Evolutionary conservation across 441 rosid genomes (phyloP).

Genomic region (Gossypium schwendimanii): DNA sequence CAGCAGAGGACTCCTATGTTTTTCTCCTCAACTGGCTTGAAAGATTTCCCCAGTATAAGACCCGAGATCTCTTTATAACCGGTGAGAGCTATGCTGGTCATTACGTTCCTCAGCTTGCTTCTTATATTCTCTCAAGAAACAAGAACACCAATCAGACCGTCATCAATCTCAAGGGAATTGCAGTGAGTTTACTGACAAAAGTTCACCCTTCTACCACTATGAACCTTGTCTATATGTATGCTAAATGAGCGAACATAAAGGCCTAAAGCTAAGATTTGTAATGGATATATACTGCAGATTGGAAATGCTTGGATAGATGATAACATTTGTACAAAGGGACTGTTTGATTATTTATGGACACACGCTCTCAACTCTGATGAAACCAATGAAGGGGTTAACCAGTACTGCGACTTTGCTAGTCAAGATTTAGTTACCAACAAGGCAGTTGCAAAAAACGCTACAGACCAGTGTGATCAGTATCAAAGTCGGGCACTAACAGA

Average conservation of each 20-base stretch:
- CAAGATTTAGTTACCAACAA: not conserved
- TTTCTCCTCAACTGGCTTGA: slow-evolving; percentile 33
- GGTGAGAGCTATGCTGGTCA: slow-evolving; percentile 43
- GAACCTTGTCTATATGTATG: not conserved
- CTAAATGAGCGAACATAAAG: not conserved
- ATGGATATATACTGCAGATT: slow-evolving; percentile 17
- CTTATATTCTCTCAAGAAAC: slow-evolving; percentile 21
- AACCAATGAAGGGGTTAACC: slow-evolving; percentile 15
- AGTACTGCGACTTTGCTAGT: slow-evolving; percentile 16
- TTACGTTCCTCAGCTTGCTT: slow-evolving; percentile 35
- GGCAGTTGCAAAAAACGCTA: not conserved
- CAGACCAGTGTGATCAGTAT: not conserved
- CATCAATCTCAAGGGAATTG: slow-evolving; percentile 34
- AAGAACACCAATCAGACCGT: slow-evolving; percentile 13
- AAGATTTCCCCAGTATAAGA: slow-evolving; percentile 36
- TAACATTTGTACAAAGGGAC: not conserved
- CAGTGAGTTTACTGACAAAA: slow-evolving; percentile 14
- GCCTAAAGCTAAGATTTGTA: not conserved
- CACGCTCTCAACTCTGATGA: slow-evolving; percentile 33
- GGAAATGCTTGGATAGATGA: slow-evolving; percentile 34
- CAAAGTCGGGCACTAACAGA: not conserved
- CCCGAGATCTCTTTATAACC: slow-evolving; percentile 25
- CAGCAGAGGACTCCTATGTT: slow-evolving; percentile 23
- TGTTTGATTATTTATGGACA: slow-evolving; percentile 19
- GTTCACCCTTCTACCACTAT: no score